Conservation (phyloP, 192 early-diverging fungal species). For the Paraglomus brasilianum region DNA sequence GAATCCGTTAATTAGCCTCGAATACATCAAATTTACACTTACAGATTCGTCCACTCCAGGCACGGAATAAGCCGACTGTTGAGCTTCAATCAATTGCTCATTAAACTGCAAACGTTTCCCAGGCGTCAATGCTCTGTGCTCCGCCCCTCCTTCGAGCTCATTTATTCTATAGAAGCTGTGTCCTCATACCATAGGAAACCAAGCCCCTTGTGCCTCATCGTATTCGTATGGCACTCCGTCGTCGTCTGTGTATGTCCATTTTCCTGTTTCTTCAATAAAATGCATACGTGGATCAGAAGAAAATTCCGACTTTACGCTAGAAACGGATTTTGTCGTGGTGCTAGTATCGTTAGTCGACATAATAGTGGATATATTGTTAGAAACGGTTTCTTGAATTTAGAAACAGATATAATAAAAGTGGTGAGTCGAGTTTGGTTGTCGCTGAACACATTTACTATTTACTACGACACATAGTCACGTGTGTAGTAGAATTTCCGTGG, state of each 20-base stretch:
- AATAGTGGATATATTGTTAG: no score
- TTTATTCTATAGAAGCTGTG: no score
- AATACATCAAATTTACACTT: constrained; percentile 8
- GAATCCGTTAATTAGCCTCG: not conserved
- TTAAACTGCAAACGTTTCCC: constrained; percentile 49
- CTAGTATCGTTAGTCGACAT: no score
- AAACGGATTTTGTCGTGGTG: not conserved
- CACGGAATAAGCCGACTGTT: constrained; percentile 67
- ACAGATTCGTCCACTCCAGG: constrained; percentile 58
- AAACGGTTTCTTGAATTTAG: no score
- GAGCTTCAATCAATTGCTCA: constrained; percentile 58
- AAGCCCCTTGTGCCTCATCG: constrained; percentile 73
- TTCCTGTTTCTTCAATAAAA: constrained; percentile 68
- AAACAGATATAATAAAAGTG: no score
- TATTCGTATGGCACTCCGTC: constrained; percentile 84
- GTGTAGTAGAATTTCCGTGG: no score
- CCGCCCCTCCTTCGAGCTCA: no score
- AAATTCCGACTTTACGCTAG: constrained; percentile 1
- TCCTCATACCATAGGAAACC: constrained; percentile 83
- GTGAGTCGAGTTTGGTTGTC: no score
- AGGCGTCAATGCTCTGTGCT: no score
- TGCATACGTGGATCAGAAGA: constrained; percentile 33
- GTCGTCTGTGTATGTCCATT: constrained; percentile 76
- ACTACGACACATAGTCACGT: no score
- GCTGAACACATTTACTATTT: no score